These are phyloP conservation scores for Penicillium odoratum DNA, from an alignment of 495 filamentous ascomycete species.

Conservation along the genomic window DNA sequence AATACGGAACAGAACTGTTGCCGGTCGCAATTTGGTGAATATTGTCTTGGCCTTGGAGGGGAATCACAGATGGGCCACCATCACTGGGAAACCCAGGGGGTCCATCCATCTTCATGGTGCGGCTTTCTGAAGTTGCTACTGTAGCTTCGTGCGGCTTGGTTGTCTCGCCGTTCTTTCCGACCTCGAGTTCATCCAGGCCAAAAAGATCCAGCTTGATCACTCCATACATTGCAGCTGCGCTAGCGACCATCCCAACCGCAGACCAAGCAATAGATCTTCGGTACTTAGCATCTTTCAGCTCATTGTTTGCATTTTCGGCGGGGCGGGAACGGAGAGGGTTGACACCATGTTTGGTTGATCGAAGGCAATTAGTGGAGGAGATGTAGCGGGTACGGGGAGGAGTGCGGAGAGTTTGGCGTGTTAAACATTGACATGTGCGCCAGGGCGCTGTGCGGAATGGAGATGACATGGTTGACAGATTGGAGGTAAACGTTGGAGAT, in stretches of 20 bases:
- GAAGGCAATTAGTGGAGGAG: constrained; percentile 30
- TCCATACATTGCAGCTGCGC: constrained; percentile 40
- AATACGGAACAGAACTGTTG: constrained; percentile 78
- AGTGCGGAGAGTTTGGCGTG: constrained; percentile 25
- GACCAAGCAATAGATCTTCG: constrained; percentile 37
- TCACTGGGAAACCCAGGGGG: constrained; percentile 37
- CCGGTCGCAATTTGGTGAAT: constrained; percentile 73
- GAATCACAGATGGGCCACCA: constrained; percentile 40
- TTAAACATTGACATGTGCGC: constrained; percentile 38
- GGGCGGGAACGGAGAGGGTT: constrained; percentile 32
- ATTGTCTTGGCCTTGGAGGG: constrained; percentile 53
- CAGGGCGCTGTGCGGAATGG: constrained; percentile 28
- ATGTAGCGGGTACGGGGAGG: constrained; percentile 22
- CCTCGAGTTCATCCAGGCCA: constrained; percentile 28
- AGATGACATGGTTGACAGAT: constrained; percentile 25
- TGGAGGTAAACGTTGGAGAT: neutral
- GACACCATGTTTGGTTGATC: constrained; percentile 21
- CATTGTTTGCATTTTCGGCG: constrained; percentile 11
- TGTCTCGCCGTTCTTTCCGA: neutral
- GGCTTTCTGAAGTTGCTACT: constrained; percentile 3
- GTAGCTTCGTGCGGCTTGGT: constrained; percentile 1
- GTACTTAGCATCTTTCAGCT: constrained; percentile 28
- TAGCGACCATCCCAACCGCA: constrained; percentile 37
- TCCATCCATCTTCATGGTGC: constrained; percentile 40
- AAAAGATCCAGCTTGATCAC: constrained; percentile 45